phyloP scores from a whole-genome alignment of 768 basidiomycete species.

The Cyathus striatus region DNA sequence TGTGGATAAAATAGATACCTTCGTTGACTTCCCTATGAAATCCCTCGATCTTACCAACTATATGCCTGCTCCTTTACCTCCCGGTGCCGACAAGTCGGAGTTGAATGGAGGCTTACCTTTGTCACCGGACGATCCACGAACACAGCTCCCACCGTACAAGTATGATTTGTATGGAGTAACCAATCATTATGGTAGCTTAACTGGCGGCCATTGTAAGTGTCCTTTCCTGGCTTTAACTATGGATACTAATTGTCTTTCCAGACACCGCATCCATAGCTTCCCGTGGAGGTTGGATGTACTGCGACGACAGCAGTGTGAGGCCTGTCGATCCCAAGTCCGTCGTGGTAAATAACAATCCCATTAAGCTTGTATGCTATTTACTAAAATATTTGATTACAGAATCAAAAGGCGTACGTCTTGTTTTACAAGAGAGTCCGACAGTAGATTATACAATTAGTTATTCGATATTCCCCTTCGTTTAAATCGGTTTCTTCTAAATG shows the following conservation, averaged over 20 bases:
- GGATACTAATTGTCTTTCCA: slow-evolving; percentile 21
- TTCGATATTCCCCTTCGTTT: slow-evolving; percentile 13
- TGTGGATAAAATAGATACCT: slow-evolving; percentile 95
- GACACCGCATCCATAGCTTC: slow-evolving; percentile 93
- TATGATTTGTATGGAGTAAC: slow-evolving; percentile 96
- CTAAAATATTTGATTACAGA: slow-evolving; percentile 19
- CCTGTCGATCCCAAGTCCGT: slow-evolving; percentile 73
- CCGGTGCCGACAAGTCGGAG: slow-evolving; percentile 50
- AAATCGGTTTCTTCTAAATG: slow-evolving; percentile 1
- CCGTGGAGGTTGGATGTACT: slow-evolving; percentile 85
- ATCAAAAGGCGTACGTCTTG: slow-evolving; percentile 70
- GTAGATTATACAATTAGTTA: slow-evolving; percentile 32
- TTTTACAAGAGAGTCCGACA: slow-evolving; percentile 68
- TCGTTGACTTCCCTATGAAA: slow-evolving; percentile 83
- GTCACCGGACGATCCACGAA: slow-evolving; percentile 66
- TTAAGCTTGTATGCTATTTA: too few relatives aligned
- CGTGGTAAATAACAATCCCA: slow-evolving; percentile 53
- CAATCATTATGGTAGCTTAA: slow-evolving; percentile 93
- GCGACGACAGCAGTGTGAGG: slow-evolving; percentile 88
- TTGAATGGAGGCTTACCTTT: slow-evolving; percentile 36
- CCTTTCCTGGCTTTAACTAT: neutral
- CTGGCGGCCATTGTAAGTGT: slow-evolving; percentile 90
- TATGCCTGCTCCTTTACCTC: slow-evolving; percentile 77
- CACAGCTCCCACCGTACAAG: slow-evolving; percentile 81
- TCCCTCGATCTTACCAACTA: slow-evolving; percentile 65